Percentiles rank a stretch among this genome's conserved stretches.
phyloP scores from a whole-genome alignment of 345 rosid species.

The Dipteronia sinensis region DNA sequence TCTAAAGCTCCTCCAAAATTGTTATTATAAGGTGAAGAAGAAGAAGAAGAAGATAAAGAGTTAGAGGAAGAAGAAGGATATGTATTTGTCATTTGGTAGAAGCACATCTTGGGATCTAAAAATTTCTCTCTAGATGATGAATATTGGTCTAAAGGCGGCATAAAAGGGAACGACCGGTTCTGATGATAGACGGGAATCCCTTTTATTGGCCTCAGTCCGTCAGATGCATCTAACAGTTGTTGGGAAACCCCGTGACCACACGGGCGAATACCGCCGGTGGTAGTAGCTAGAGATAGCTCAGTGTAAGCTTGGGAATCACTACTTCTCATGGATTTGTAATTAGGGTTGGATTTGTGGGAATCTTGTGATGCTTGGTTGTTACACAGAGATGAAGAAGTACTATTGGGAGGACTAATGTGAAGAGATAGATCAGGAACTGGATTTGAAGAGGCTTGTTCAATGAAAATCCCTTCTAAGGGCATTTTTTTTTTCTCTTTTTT shows the following conservation, averaged over 20 bases:
- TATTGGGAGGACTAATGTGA: slow-evolving; percentile 66
- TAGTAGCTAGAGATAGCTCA: slow-evolving; percentile 47
- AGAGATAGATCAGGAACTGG: slow-evolving; percentile 73
- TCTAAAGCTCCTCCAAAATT: slow-evolving; percentile 45
- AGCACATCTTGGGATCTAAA: slow-evolving; percentile 42
- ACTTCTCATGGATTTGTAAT: slow-evolving; percentile 10
- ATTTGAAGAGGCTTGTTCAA: slow-evolving; percentile 48
- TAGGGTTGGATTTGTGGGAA: slow-evolving; percentile 24
- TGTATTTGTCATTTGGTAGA: slow-evolving; percentile 33
- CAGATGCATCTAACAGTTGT: slow-evolving; percentile 31
- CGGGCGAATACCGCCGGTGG: neutral
- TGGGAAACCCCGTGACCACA: slow-evolving; percentile 32
- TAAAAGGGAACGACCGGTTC: slow-evolving; percentile 63
- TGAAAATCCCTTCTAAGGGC: slow-evolving; percentile 58
- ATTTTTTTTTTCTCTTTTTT: slow-evolving; percentile 20
- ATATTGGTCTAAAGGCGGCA: slow-evolving; percentile 18
- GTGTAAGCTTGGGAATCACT: slow-evolving; percentile 30
- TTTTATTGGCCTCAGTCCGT: slow-evolving; percentile 64
- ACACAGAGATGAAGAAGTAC: slow-evolving; percentile 25
- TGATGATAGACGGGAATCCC: slow-evolving; percentile 74
- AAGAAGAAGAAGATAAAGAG: slow-evolving; percentile 33
- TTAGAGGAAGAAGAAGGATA: slow-evolving; percentile 32
- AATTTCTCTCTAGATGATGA: slow-evolving; percentile 25
- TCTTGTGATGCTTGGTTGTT: slow-evolving; percentile 4
- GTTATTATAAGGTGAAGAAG: slow-evolving; percentile 38